A percentile compares a stretch with the other conserved stretches of the same genome.
These are phyloP conservation scores for Acacia acuminata DNA, from an alignment of 306 rosid species.

Conservation along the genomic window DNA sequence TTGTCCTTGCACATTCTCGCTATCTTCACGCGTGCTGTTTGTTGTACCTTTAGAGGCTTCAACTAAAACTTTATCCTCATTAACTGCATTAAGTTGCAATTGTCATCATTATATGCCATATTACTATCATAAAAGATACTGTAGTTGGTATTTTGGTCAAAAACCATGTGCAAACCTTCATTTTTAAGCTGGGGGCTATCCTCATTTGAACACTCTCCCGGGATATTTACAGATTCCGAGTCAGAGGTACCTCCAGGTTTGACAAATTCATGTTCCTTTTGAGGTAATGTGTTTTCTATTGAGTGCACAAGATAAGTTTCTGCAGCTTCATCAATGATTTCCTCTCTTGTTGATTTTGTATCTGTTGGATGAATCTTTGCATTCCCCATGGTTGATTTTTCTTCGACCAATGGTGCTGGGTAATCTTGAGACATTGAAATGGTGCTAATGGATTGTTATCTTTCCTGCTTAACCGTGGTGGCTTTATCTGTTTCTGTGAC, in stretches of 20 bases:
- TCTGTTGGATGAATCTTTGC: neutral
- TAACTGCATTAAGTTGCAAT: slow-evolving; percentile 3
- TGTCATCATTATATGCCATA: neutral
- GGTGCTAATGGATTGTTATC: neutral
- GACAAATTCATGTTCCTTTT: slow-evolving; percentile 12
- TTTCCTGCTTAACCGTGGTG: slow-evolving; percentile 1
- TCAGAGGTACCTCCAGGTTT: slow-evolving; percentile 14
- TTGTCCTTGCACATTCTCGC: neutral
- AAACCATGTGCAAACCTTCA: slow-evolving; percentile 4
- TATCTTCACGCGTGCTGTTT: neutral
- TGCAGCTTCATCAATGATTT: neutral
- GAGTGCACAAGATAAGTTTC: neutral
- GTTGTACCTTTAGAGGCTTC: neutral
- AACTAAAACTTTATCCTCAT: neutral
- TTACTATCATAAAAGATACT: neutral
- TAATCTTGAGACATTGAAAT: neutral
- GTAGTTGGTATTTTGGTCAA: neutral
- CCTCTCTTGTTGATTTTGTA: neutral
- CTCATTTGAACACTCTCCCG: slow-evolving; percentile 15
- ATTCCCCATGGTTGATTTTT: neutral
- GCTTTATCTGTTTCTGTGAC: neutral
- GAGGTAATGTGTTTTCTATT: neutral
- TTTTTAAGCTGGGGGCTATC: neutral
- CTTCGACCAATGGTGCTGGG: neutral
- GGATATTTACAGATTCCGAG: slow-evolving; percentile 11